Evolutionary conservation across 106 monocot species (phyloP), one percentile per base, ranked within the genome.

Genomic region (Acanthochlamys bracteata): DNA sequence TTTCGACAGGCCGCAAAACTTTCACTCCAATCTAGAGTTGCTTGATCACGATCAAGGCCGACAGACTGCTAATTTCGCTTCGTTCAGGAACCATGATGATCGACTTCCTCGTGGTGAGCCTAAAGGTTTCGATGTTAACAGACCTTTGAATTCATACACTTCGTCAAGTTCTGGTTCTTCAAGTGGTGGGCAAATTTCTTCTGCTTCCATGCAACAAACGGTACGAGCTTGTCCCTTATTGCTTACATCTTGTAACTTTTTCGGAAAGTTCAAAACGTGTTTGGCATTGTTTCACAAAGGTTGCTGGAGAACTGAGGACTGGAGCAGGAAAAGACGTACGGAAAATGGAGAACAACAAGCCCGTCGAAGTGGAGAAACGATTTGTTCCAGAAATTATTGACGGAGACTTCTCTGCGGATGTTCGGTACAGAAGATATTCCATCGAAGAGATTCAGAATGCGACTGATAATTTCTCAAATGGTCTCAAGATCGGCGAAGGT

Each of bases 401-500:
- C 0, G 39, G 20, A 9, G 17, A n/a, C 22, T 56, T 67, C 39
- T 62, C 25, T 45, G 52, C 64, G 49, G 49, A 64, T 45, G 14
- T 65, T 68, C 62, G 51, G 0, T 80, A 68, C 51, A 66, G 74
- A 66, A 75, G 62, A 58, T 86, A 86, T 53, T 66, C 75, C 16
- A 60, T 69, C 17, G 79, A 75, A 49, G 82, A 79, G 75, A 76
- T 86, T 46, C 60, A 73, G 57, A 66, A 53, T 10, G 86, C 72
- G 1, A 86, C 86, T 7, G 57, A 82, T 26, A 75, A 76, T 25
- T 86, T 82, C 54, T 66, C 78, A 15, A 58, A 73, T 26, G 58
- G 53, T 1, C 69, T 75, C 4, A 82, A 82, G 70, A 70, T 86
- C 15, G 86, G 86, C 9, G 86, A 86, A 52, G 92, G 92, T 53